Conservation (phyloP, 2,329 filamentous ascomycete genomes). For the Colletotrichum trifolii region DNA sequence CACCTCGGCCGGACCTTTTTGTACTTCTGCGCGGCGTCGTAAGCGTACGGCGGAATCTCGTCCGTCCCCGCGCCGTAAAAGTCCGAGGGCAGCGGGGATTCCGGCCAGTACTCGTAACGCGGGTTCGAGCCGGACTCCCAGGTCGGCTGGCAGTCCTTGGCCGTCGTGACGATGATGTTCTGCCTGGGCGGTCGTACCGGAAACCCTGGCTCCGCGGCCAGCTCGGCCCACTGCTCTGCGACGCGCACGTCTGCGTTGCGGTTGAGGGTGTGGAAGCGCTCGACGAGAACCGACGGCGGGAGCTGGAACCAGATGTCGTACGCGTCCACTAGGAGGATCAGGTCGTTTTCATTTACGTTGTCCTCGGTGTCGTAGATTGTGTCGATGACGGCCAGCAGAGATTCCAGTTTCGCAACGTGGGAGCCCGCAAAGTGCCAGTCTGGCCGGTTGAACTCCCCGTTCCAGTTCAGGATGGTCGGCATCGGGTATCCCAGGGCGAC, state of each 20-base stretch:
- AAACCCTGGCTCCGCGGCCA: constrained; percentile 37
- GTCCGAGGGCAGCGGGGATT: constrained; percentile 47
- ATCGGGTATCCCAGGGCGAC: constrained; percentile 51
- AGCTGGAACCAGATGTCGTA: constrained; percentile 55
- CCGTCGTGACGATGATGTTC: constrained; percentile 46
- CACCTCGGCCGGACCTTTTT: constrained; percentile 47
- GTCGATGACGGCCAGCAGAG: constrained; percentile 45
- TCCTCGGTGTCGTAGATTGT: constrained; percentile 40
- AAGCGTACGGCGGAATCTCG: constrained; percentile 39
- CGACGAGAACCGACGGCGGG: constrained; percentile 49
- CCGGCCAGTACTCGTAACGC: constrained; percentile 50
- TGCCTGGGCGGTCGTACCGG: constrained; percentile 46
- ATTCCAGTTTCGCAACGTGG: constrained; percentile 52
- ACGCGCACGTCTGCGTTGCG: constrained; percentile 46
- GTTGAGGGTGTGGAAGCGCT: constrained; percentile 50
- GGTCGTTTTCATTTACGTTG: constrained; percentile 43
- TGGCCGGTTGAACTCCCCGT: constrained; percentile 49
- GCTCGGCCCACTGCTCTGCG: constrained; percentile 40
- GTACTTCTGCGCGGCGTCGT: constrained; percentile 48
- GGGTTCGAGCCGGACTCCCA: constrained; percentile 48
- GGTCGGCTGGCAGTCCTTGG: constrained; percentile 50
- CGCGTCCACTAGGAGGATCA: constrained; percentile 51
- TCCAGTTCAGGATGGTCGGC: constrained; percentile 51
- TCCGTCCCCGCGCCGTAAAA: constrained; percentile 50
- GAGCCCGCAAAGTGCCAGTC: constrained; percentile 52